These are phyloP conservation scores for Yamadazyma philogaea DNA, from an alignment of 805 yeast species.

Conservation along the genomic window DNA sequence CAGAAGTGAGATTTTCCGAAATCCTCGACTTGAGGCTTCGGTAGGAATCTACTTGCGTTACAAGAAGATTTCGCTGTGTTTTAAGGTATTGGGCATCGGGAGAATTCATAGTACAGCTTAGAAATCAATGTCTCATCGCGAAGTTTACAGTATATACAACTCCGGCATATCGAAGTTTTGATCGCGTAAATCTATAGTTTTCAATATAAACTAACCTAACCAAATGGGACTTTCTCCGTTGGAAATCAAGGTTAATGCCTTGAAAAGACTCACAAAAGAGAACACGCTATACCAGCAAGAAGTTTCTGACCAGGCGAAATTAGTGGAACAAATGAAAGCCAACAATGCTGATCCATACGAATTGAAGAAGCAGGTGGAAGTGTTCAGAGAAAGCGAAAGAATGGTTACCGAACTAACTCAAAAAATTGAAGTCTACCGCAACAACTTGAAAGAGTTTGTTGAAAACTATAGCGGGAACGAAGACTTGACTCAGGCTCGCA, in stretches of 20 bases:
- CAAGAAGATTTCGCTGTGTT: conserved; percentile 7
- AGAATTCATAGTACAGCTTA: neutral
- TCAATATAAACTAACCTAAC: neutral
- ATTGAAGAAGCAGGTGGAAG: conserved; percentile 46
- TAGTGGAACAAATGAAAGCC: conserved; percentile 46
- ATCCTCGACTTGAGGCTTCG: neutral
- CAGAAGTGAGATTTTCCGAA: neutral
- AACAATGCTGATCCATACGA: conserved; percentile 61
- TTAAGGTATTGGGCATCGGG: conserved; percentile 2
- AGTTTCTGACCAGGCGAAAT: conserved; percentile 48
- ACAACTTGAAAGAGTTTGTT: conserved; percentile 37
- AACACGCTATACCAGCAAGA: conserved; percentile 59
- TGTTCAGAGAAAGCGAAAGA: conserved; percentile 36
- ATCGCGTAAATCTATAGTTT: neutral
- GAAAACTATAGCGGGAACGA: conserved; percentile 34
- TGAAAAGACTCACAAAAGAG: conserved; percentile 68
- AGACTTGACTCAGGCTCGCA: conserved; percentile 26
- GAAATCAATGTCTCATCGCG: conserved; percentile 6
- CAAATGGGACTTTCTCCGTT: conserved; percentile 68
- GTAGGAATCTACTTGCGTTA: conserved; percentile 7
- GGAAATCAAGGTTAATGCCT: conserved; percentile 69
- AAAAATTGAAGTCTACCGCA: conserved; percentile 20
- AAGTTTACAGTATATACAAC: neutral
- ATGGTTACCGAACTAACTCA: conserved; percentile 31
- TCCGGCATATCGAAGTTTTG: neutral